These are phyloP conservation scores for Penicillium longicatenatum DNA, from an alignment of 495 filamentous ascomycete genomes.

Conservation along the genomic window DNA sequence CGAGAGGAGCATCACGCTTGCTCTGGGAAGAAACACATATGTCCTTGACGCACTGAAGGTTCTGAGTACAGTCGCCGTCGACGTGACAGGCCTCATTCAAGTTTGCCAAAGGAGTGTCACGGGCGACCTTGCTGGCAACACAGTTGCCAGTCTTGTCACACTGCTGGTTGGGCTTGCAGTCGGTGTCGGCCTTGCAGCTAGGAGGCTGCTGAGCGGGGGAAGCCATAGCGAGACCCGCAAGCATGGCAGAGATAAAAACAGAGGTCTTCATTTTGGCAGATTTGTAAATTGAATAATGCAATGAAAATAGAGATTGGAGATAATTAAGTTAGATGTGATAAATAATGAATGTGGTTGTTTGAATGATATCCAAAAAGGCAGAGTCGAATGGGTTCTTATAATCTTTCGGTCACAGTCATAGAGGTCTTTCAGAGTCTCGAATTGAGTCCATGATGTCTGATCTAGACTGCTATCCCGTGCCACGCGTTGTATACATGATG, in stretches of 20 bases:
- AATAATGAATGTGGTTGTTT: background rate
- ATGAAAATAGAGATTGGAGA: background rate
- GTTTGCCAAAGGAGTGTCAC: constrained; percentile 8
- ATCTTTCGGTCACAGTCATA: too few relatives aligned
- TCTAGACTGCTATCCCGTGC: constrained; percentile 3
- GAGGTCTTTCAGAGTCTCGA: background rate
- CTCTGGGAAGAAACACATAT: constrained; percentile 4
- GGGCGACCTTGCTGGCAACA: constrained; percentile 4
- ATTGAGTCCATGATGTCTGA: background rate
- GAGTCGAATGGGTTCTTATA: background rate
- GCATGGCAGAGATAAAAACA: constrained; percentile 11
- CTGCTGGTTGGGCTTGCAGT: constrained; percentile 13
- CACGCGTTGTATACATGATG: constrained; percentile 8
- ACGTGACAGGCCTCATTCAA: constrained; percentile 5
- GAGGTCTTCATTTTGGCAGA: constrained; percentile 7
- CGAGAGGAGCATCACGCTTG: constrained; percentile 7
- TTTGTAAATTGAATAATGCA: background rate
- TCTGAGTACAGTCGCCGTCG: constrained; percentile 3
- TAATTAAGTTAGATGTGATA: background rate
- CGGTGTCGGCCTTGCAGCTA: constrained; percentile 1
- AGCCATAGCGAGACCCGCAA: constrained; percentile 11
- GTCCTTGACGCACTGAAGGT: constrained; percentile 5
- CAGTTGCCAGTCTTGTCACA: constrained; percentile 7
- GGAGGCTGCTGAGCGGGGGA: constrained; percentile 6
- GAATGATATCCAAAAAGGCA: background rate